A percentile compares a stretch with the other conserved stretches of the same genome.
phyloP scores from a whole-genome alignment of 345 rosid species.

The Citrus mangshanensis region DNA sequence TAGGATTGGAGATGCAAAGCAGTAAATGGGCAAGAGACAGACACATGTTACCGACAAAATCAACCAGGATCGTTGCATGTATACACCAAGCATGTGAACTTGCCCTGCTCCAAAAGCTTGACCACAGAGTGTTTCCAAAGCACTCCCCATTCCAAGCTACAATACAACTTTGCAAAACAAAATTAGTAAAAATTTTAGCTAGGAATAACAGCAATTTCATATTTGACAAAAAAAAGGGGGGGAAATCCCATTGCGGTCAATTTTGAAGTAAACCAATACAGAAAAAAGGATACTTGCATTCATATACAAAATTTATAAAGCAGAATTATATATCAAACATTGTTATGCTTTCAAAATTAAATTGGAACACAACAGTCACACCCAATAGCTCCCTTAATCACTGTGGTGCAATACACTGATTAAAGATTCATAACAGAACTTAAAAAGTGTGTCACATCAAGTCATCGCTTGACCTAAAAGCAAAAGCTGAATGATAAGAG shows the following conservation, averaged over 20 bases:
- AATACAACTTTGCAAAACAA: not conserved
- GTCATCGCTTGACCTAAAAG: no score
- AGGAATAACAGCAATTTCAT: no score
- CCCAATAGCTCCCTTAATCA: no score
- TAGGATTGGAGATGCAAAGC: conserved; percentile 60
- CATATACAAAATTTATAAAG: no score
- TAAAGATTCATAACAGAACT: no score
- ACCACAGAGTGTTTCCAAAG: conserved; percentile 83
- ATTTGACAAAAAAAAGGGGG: no score
- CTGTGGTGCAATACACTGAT: no score
- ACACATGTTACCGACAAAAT: conserved; percentile 44
- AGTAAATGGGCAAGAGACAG: conserved; percentile 52
- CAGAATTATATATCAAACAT: no score
- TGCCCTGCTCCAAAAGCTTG: conserved; percentile 94
- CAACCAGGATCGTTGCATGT: conserved; percentile 83
- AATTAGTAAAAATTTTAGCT: not conserved
- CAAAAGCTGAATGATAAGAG: no score
- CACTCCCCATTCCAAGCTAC: conserved; percentile 97
- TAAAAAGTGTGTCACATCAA: no score
- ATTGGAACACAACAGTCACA: no score
- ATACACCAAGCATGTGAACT: conserved; percentile 64
- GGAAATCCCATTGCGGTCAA: not conserved
- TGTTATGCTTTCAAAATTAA: no score
- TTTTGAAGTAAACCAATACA: not conserved
- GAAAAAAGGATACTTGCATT: not conserved